Evolutionary conservation across 768 basidiomycete genomes (phyloP), one percentile per base, ranked within the genome.

Genomic region (Tricholoma terreum): DNA sequence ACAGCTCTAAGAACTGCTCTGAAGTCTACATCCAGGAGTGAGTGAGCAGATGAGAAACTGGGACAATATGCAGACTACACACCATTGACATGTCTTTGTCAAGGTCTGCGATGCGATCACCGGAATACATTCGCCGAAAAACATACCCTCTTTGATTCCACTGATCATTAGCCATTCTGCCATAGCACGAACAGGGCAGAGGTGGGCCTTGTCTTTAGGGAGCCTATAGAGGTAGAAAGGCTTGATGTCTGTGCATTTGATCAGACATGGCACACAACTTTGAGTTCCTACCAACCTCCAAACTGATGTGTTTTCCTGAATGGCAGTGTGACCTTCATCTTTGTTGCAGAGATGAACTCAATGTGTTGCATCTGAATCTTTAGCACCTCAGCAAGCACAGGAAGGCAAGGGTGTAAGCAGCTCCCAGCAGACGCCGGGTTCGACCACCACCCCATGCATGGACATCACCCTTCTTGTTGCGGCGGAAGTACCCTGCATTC

Each of bases 1-100:
- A 77, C 22, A 70, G 57, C 50, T 75, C 69, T 0, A 80, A 65
- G 51, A 77, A 75, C 17, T 68, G 60, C 42, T 76, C 70, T 0
- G 72, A 66, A 1, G 68, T 70, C 75, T 78, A 21, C 46, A n/a
- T 54, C 10, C 19, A 17, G 30, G 6, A 27, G n/a, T 14, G 22
- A 31, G 36, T 14, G 7, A 27, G 3, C 19, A 14, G 11, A 15
- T 6, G 52, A 2, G 10, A 11, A 10, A 30, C 34, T 12, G 15
- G 42, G 12, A 46, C 24, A 24, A 15, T 0, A 6, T 31, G 30
- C 46, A 57, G 38, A 56, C n/a, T n/a, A n/a, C 61, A 22, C 57
- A 73, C 72, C 63, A 73, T 68, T 2, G 67, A 61, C 3, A 52
- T 57, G 7, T 65, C 53, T 6, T 27, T 27, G 24, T 27, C 24